phyloP scores from a whole-genome alignment of 2,329 filamentous ascomycete genomes.

The Mycosphaerella arachidis region DNA sequence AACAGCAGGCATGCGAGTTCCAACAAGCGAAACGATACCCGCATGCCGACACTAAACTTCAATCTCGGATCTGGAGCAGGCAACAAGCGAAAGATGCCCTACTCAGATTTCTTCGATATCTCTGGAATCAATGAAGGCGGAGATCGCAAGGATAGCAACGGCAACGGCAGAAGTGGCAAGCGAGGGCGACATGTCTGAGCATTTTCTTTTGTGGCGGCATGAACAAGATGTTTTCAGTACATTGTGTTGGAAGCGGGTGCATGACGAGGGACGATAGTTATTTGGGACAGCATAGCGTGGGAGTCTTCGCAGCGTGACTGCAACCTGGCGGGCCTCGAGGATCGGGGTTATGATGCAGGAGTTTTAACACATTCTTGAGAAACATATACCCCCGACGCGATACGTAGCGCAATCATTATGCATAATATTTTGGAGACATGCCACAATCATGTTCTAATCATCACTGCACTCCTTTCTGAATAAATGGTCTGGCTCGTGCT shows the following conservation, averaged over 20 bases:
- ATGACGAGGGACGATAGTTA: neutral
- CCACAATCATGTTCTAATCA: neutral
- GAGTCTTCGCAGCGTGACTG: neutral
- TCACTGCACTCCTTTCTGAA: neutral
- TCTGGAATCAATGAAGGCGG: conserved; percentile 50
- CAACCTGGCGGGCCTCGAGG: neutral
- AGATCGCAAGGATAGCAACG: conserved; percentile 24
- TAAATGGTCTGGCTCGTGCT: neutral
- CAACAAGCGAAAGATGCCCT: conserved; percentile 67
- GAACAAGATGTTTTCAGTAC: neutral
- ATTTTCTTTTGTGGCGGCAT: neutral
- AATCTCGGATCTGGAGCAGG: conserved; percentile 61
- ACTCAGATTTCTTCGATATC: conserved; percentile 71
- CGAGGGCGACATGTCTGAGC: conserved; percentile 32
- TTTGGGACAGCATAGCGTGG: neutral
- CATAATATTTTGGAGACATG: neutral
- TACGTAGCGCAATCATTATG: conserved; percentile 1
- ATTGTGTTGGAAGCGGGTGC: neutral
- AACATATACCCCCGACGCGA: conserved; percentile 1
- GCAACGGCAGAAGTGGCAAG: conserved; percentile 31
- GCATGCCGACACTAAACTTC: conserved; percentile 34
- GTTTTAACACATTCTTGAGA: conserved; percentile 8
- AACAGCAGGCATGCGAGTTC: conserved; percentile 24
- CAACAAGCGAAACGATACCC: conserved; percentile 33
- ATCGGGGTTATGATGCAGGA: conserved; percentile 8